Evolutionary conservation across 805 yeast genomes (phyloP).

Genomic region (Deakozyma indianensis): DNA sequence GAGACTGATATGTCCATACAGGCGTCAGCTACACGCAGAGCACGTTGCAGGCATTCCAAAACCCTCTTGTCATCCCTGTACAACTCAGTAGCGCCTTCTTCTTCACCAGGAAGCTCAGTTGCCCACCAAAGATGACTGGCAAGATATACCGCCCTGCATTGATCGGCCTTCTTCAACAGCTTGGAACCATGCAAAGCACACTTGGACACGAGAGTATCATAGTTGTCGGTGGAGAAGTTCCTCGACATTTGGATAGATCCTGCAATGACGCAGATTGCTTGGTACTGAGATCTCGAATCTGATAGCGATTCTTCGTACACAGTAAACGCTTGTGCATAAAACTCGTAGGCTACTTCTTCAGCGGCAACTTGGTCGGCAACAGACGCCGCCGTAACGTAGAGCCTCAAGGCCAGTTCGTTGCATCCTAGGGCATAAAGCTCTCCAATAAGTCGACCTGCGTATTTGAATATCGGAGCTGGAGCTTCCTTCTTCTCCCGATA

Average conservation of each 20-base stretch:
- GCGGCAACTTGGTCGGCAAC: constrained; percentile 65
- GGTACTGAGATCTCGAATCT: constrained; percentile 40
- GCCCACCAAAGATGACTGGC: constrained; percentile 96
- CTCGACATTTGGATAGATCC: constrained; percentile 39
- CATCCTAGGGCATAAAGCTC: constrained; percentile 36
- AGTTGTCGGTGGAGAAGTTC: constrained; percentile 47
- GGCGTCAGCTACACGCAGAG: constrained; percentile 85
- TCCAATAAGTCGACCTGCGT: constrained; percentile 50
- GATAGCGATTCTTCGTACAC: constrained; percentile 57
- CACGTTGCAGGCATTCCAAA: constrained; percentile 78
- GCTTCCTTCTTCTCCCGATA: constrained; percentile 20
- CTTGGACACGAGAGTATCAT: constrained; percentile 70
- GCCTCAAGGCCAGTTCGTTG: constrained; percentile 24
- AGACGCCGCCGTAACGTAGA: constrained; percentile 51
- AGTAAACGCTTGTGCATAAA: constrained; percentile 76
- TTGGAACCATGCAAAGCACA: constrained; percentile 80
- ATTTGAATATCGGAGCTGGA: constrained; percentile 50
- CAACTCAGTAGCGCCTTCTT: constrained; percentile 27
- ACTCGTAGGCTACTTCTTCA: constrained; percentile 70
- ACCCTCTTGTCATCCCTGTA: constrained; percentile 55
- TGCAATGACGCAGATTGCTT: constrained; percentile 35
- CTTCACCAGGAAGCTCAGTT: constrained; percentile 41
- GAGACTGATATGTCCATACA: constrained; percentile 69
- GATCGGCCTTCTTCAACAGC: constrained; percentile 82
- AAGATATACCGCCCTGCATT: constrained; percentile 76